phyloP scores from a whole-genome alignment of 495 filamentous ascomycete genomes.

The Penicillium simplicissimum region DNA sequence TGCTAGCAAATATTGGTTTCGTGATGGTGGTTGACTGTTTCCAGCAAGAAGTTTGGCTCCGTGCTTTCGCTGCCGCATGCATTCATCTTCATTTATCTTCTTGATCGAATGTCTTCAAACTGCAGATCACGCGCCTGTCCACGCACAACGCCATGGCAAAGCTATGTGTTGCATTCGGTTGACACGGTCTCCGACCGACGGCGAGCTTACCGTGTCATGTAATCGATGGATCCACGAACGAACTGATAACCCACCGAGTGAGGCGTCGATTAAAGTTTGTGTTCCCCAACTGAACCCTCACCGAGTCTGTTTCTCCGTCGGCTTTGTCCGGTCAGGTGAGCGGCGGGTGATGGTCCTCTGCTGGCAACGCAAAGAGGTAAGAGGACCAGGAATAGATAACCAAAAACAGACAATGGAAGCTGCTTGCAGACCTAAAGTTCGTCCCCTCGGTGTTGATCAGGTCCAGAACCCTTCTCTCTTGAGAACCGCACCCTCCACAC shows the following conservation, averaged over 20 bases:
- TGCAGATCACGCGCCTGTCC: conserved; percentile 10
- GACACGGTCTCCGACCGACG: conserved; percentile 12
- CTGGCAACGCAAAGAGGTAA: not conserved
- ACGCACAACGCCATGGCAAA: not conserved
- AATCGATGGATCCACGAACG: not conserved
- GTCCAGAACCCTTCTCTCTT: not conserved
- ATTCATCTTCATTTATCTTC: not conserved
- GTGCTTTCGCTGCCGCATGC: not conserved
- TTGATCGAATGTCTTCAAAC: not conserved
- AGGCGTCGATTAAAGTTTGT: not conserved
- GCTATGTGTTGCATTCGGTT: not conserved
- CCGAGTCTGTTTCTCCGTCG: not conserved
- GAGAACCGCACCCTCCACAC: not conserved
- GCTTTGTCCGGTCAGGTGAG: conserved; percentile 13
- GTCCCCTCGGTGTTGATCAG: too few relatives aligned
- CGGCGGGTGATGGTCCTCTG: not conserved
- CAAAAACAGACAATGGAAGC: not conserved
- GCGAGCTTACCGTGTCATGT: conserved; percentile 6
- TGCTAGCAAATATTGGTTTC: not conserved
- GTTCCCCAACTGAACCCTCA: not conserved
- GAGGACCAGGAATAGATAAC: not conserved
- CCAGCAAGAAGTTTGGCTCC: not conserved
- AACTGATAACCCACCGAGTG: not conserved
- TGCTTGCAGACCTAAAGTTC: too few relatives aligned
- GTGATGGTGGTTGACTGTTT: not conserved